Evolutionary conservation across 1,284 basidiomycete genomes (phyloP).

Genomic region (Cutaneotrichosporon cutaneum): DNA sequence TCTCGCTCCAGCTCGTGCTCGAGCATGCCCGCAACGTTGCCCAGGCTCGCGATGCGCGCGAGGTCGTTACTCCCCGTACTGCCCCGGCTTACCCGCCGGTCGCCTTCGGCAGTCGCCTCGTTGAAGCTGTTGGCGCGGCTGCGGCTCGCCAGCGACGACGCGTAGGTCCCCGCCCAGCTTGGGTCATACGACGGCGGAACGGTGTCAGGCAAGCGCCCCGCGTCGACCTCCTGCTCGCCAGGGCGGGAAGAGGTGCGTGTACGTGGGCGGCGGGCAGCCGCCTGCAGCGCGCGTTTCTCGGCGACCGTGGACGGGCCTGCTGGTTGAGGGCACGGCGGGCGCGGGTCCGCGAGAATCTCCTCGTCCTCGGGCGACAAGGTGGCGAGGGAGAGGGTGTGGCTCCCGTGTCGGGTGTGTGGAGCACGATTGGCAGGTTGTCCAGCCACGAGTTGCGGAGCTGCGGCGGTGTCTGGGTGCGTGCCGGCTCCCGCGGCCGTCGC

Average conservation of each 20-base stretch:
- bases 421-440: neutral
- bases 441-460: neutral
- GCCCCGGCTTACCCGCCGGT: neutral
- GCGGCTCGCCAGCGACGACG: neutral
- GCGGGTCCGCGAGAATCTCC: neutral
- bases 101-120: neutral
- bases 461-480: no score
- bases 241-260: neutral
- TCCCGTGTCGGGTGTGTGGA: neutral
- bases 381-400: neutral
- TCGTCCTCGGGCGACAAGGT: neutral
- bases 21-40: neutral
- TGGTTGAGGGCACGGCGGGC: neutral
- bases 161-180: constrained; percentile 10
- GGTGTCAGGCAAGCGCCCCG: constrained; percentile 7
- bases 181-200: constrained; percentile 12
- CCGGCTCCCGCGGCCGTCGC: neutral
- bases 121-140: neutral
- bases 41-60: neutral
- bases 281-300: neutral
- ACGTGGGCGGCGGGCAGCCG: neutral
- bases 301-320: neutral
- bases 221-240: constrained; percentile 9
- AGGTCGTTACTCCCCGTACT: constrained; percentile 1
- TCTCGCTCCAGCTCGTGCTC: neutral